Conservation (phyloP, 179 eudicot species). For the Sideroxylon spinosum region DNA sequence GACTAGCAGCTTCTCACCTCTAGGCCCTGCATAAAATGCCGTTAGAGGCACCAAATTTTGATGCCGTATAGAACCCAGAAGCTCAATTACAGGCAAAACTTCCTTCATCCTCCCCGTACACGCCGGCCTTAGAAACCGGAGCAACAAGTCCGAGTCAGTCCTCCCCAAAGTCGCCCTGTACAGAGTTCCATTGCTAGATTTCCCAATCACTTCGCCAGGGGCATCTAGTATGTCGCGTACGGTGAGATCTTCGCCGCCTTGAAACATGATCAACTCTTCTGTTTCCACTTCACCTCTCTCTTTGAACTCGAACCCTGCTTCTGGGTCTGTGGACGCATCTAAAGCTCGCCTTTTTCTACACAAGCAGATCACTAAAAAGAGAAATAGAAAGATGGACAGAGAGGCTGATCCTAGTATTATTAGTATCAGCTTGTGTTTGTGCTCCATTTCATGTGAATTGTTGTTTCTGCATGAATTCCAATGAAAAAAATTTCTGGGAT, state of each 20-base stretch:
- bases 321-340: conserved; percentile 21
- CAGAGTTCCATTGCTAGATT: conserved; percentile 86
- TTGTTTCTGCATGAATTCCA: background rate
- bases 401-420: conserved; percentile 20
- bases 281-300: conserved; percentile 19
- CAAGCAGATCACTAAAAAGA: conserved; percentile 17
- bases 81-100: conserved; percentile 41
- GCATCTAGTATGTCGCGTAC: conserved; percentile 75
- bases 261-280: conserved; percentile 63
- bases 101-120: conserved; percentile 55
- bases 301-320: conserved; percentile 23
- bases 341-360: conserved; percentile 18
- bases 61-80: conserved; percentile 62
- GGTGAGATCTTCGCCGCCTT: conserved; percentile 68
- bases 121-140: conserved; percentile 83
- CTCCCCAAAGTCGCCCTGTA: conserved; percentile 58
- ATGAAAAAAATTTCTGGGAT: background rate
- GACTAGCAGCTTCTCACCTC: conserved; percentile 91
- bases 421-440: conserved; percentile 27
- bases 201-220: conserved; percentile 96
- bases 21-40: conserved; percentile 75
- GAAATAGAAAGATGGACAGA: conserved; percentile 11
- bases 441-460: conserved; percentile 25
- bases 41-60: conserved; percentile 77
- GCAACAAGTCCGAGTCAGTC: conserved; percentile 34